Conservation (phyloP, 1,284 basidiomycete genomes). For the Apiotrichum porosum region DNA sequence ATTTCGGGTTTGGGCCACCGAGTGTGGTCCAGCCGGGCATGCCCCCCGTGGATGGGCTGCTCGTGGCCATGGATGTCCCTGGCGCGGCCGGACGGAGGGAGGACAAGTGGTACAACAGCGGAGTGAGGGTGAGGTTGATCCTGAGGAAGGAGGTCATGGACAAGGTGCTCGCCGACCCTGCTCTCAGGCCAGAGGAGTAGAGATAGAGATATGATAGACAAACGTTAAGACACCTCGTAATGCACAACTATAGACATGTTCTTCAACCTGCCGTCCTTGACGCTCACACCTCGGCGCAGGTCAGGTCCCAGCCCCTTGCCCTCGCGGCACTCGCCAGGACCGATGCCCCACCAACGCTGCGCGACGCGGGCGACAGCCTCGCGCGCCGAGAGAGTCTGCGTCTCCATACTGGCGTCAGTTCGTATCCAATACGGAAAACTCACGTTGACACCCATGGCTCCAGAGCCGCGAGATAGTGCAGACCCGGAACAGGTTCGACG, state of each 20-base stretch:
- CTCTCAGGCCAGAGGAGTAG: no score
- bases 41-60: conserved; percentile 48
- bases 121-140: conserved; percentile 36
- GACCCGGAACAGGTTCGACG: conserved; percentile 63
- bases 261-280: background rate
- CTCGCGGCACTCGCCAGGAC: conserved; percentile 38
- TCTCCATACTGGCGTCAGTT: conserved; percentile 66
- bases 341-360: conserved; percentile 57
- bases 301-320: conserved; percentile 44
- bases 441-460: conserved; percentile 62
- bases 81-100: no score
- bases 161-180: conserved; percentile 35
- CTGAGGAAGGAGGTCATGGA: conserved; percentile 39
- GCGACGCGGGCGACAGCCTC: conserved; percentile 76
- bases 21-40: conserved; percentile 47
- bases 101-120: conserved; percentile 32
- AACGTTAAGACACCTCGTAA: no score
- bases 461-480: conserved; percentile 86
- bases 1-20: conserved; percentile 42
- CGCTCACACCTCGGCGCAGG: conserved; percentile 20
- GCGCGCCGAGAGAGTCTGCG: conserved; percentile 74
- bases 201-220: no score
- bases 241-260: no score
- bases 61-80: conserved; percentile 48
- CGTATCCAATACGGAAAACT: conserved; percentile 33